Evolutionary conservation across 257 asterid genomes (phyloP).

Genomic region (Marsdenia floribunda): DNA sequence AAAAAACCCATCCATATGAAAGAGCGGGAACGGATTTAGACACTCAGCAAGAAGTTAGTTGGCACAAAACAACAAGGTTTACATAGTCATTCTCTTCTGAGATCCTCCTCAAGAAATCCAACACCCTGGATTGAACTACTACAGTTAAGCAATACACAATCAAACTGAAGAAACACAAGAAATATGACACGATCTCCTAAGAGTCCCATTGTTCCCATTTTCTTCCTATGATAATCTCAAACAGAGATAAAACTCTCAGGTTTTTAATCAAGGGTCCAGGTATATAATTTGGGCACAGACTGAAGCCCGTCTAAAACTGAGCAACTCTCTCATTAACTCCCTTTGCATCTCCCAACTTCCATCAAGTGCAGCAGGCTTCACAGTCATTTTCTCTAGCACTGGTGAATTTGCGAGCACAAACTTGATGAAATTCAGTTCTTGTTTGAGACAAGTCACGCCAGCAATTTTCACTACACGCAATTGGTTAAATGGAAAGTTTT

Average conservation of each 20-base stretch:
- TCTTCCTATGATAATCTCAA: not conserved
- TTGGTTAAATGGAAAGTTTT: constrained; percentile 41
- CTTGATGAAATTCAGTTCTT: constrained; percentile 68
- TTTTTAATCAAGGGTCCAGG: constrained; percentile 48
- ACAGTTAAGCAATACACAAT: not conserved
- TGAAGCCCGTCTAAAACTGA: constrained; percentile 80
- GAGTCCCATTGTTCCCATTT: not conserved
- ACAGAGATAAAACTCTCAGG: not conserved
- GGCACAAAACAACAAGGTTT: not conserved
- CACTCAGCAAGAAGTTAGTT: too few relatives aligned
- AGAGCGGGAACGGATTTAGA: too few relatives aligned
- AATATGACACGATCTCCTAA: constrained; percentile 1
- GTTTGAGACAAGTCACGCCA: constrained; percentile 54
- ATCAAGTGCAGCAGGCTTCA: constrained; percentile 58
- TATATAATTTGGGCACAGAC: constrained; percentile 59
- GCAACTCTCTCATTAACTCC: constrained; percentile 80
- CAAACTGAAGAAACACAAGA: not conserved
- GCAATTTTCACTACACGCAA: constrained; percentile 61
- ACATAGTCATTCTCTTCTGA: not conserved
- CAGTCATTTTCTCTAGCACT: constrained; percentile 71
- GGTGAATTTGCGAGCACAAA: constrained; percentile 71
- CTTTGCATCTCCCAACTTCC: constrained; percentile 70
- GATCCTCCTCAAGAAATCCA: not conserved
- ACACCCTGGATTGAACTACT: not conserved
- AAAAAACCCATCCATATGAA: too few relatives aligned